Base-by-base conservation (phyloP, 192 early-diverging fungal species). In the Rhizophagus sp. region DNA sequence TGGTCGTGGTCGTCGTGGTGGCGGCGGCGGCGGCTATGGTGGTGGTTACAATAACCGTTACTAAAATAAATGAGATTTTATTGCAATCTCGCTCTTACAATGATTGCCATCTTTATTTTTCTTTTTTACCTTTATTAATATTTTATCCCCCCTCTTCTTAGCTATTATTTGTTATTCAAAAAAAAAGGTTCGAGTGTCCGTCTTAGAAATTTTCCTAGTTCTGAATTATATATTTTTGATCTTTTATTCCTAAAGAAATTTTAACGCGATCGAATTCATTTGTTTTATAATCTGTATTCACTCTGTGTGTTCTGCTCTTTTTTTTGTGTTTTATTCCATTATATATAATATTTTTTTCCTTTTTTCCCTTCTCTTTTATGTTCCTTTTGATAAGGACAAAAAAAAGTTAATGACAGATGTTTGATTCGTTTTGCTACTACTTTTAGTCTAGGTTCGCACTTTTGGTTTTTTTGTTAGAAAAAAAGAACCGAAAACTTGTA, bases 1-100 rank as follows among this genome's bases (percentile, higher is more conserved):
- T 30, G 30, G 30, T 30, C 30, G 30, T 30, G 84, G 85, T n/a
- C 67, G 81, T 61, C 79, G 85, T 52, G 68, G 80, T 64, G 47
- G 80, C 72, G 78, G 84, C 30, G 52, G 63, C 61, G 11, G 47
- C 13, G 62, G 34, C 68, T 66, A 79, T 57, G 70, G 61, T 76
- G 70, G 83, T 75, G 71, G 81, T 52, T 69, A 73, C 72, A 82
- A 82, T 79, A 82, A 82, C 80, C 69, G 79, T 49, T 50, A 79
- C 67, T 68, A 83, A 75, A 34, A 50, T 12, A 49, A 74, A 70
- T 65, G 3, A 36, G 34, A 36, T 36, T 36, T 22, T 25, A 74
- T 39, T 34, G 17, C 61, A 77, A 52, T 67, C 63, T 39, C 66
- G 44, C 25, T 44, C 27, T 17, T 66, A 22, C 8, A 41, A 41